Evolutionary conservation across 768 basidiomycete species (phyloP), one percentile per base, ranked within the genome.

Genomic region (Tulasnella sp.): DNA sequence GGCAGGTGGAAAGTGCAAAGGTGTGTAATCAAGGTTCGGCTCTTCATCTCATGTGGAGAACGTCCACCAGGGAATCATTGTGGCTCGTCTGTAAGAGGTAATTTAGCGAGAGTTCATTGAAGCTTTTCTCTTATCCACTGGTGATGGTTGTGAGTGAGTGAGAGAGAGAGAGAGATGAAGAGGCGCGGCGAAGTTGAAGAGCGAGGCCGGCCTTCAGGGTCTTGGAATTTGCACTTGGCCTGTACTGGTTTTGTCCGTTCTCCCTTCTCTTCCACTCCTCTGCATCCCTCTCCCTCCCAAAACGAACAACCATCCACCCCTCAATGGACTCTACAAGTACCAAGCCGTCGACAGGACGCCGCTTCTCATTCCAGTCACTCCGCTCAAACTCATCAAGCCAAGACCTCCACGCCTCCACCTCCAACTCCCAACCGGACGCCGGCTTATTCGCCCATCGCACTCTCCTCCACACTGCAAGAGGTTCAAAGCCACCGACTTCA

Each of bases 401-500:
- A 62, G 58, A 62, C 58, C 58, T 21, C 58, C 58, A 62, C 58
- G 24, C 58, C 24, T 27, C 74, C n/a, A n/a, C 46, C 14, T 52
- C 75, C 24, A 75, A 75, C 73, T n/a, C 40, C 73, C 74, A 40
- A 48, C 74, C 39, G 52, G 34, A 44, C 74, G 34, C 74, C 34
- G 31, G 34, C 14, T 52, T 34, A 44, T 75, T 52, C 74, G 52
- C 42, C 42, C 58, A 77, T 31, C 76, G 76, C 56, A 77, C 48
- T 39, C 76, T 77, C 36, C 68, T 56, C 39, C 76, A 77, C 31
- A 34, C 46, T 24, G 16, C 48, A 24, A 56, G 68, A 77, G 46
- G 24, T 42, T 77, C 76, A 39, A 77, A 77, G 62, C 76, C 76
- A 6, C 76, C 76, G 16, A 68, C 62, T 10, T 2, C 62, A 12